These are phyloP conservation scores for Solanum habrochaites DNA, from an alignment of 257 asterid genomes.

Conservation along the genomic window DNA sequence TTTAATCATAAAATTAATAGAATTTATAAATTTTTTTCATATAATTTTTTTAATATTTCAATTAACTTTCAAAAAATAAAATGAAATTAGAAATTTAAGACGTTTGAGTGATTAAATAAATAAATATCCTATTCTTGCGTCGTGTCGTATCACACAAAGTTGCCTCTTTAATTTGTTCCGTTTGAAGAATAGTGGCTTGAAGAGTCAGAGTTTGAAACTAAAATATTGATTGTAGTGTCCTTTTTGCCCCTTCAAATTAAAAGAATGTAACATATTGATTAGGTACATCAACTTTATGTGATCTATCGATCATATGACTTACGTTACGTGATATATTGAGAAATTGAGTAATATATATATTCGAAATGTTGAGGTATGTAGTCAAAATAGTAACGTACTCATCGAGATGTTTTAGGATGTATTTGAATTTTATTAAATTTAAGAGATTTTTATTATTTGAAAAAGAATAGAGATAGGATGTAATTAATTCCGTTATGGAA, in stretches of 20 bases:
- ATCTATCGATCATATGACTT: too few species aligned
- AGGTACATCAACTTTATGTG: too few species aligned
- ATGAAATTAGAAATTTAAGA: not conserved
- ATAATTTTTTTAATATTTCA: not conserved
- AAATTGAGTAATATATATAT: too few species aligned
- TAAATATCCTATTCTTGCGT: not conserved
- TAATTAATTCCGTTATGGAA: too few species aligned
- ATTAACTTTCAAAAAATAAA: not conserved
- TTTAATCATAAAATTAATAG: too few species aligned
- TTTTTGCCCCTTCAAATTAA: not conserved
- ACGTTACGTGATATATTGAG: too few species aligned
- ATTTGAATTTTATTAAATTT: too few species aligned
- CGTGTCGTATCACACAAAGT: not conserved
- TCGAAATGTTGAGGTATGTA: too few species aligned
- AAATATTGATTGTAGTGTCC: not conserved
- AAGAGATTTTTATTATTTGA: too few species aligned
- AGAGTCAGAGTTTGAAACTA: not conserved
- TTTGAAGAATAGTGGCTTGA: not conserved
- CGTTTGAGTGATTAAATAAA: not conserved
- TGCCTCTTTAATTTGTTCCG: not conserved
- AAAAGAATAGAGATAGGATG: too few species aligned
- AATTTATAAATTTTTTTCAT: not conserved
- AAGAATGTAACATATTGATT: not conserved
- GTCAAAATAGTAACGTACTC: too few species aligned
- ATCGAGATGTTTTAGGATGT: too few species aligned